phyloP scores from a whole-genome alignment of 495 filamentous ascomycete genomes.

The Podospora comata region DNA sequence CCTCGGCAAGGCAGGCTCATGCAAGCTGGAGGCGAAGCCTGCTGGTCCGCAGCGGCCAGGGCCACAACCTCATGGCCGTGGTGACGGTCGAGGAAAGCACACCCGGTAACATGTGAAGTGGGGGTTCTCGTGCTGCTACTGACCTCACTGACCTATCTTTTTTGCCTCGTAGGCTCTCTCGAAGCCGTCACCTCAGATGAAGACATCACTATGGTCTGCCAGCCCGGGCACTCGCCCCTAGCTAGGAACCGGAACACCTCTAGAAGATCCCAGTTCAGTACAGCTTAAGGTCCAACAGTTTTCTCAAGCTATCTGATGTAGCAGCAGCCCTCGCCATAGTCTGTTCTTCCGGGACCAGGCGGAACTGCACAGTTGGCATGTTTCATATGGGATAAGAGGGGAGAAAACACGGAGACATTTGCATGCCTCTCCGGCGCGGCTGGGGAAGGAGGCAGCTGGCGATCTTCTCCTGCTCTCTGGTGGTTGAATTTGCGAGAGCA shows the following conservation, averaged over 20 bases:
- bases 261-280: neutral
- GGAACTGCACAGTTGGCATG: slow-evolving; percentile 30
- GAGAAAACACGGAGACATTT: slow-evolving; percentile 16
- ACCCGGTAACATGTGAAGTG: slow-evolving; percentile 27
- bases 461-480: neutral
- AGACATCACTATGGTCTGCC: neutral
- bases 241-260: neutral
- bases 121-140: slow-evolving; percentile 9
- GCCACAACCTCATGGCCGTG: slow-evolving; percentile 9
- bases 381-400: slow-evolving; percentile 36
- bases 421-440: slow-evolving; percentile 14
- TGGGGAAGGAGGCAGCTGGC: slow-evolving; percentile 10
- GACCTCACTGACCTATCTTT: slow-evolving; percentile 4
- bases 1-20: slow-evolving; percentile 6
- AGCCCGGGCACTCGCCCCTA: neutral
- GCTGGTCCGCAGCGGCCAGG: neutral
- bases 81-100: slow-evolving; percentile 14
- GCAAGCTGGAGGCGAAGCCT: slow-evolving; percentile 22
- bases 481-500: neutral
- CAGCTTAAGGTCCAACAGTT: neutral
- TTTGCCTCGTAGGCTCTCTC: neutral
- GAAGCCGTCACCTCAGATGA: neutral
- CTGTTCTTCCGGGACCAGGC: slow-evolving; percentile 32
- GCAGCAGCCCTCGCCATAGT: slow-evolving; percentile 11
- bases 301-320: neutral